phyloP scores from a whole-genome alignment of 1,284 basidiomycete genomes.

The Exobasidium rhododendri region DNA sequence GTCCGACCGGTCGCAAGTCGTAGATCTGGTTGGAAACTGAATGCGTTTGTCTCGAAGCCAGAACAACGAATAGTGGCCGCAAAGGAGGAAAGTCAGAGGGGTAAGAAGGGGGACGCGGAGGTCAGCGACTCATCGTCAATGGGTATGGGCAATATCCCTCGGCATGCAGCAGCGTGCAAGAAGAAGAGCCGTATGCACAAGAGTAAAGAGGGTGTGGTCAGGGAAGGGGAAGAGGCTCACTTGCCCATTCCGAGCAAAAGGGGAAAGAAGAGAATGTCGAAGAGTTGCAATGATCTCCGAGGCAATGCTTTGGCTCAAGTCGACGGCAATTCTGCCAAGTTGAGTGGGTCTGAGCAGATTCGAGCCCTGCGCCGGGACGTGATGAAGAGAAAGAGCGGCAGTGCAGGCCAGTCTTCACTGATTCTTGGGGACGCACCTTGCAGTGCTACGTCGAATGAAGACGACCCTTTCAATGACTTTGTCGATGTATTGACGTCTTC shows the following conservation, averaged over 20 bases:
- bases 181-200: neutral
- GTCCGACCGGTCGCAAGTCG: neutral
- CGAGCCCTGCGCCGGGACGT: neutral
- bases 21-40: constrained; percentile 1
- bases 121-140: neutral
- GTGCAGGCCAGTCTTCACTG: neutral
- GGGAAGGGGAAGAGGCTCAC: neutral
- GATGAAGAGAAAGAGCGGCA: neutral
- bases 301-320: neutral
- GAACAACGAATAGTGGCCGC: neutral
- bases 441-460: neutral
- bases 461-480: constrained; percentile 6
- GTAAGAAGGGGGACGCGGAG: neutral
- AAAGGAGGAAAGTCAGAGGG: neutral
- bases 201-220: neutral
- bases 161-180: neutral
- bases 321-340: neutral
- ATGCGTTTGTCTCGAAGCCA: neutral
- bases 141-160: too few relatives aligned
- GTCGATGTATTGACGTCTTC: neutral
- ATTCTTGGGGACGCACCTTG: neutral
- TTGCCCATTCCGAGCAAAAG: neutral
- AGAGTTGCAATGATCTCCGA: constrained; percentile 2
- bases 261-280: neutral
- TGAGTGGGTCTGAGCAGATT: constrained; percentile 7